phyloP scores from a whole-genome alignment of 2,329 filamentous ascomycete species.

The Cladophialophora bantiana region DNA sequence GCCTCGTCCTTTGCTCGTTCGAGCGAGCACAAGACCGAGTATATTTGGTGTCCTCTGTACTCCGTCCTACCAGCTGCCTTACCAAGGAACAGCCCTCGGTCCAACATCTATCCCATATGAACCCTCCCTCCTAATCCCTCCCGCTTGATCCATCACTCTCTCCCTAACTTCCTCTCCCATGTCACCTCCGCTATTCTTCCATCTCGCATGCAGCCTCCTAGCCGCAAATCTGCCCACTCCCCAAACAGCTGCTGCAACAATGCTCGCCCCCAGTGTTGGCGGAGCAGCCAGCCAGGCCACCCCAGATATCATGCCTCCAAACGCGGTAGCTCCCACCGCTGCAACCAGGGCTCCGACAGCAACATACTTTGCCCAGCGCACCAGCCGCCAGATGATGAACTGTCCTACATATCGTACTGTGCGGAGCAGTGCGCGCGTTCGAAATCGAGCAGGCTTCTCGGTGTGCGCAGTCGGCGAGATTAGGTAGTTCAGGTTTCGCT shows the following conservation, averaged over 20 bases:
- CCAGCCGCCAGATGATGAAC: conserved; percentile 40
- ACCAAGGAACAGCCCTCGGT: conserved; percentile 37
- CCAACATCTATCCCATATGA: conserved; percentile 35
- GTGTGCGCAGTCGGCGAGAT: conserved; percentile 27
- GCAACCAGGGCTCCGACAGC: conserved; percentile 37
- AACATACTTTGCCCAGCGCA: conserved; percentile 41
- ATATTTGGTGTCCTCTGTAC: background rate
- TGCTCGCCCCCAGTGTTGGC: conserved; percentile 36
- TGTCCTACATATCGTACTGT: conserved; percentile 35
- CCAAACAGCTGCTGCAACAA: conserved; percentile 37
- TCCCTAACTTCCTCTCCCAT: conserved; percentile 34
- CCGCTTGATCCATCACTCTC: conserved; percentile 28
- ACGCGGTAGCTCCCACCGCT: conserved; percentile 37
- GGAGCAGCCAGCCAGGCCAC: conserved; percentile 39
- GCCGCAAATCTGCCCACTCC: conserved; percentile 38
- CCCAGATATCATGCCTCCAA: conserved; percentile 36
- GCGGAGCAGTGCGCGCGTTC: conserved; percentile 39
- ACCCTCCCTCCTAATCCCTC: conserved; percentile 27
- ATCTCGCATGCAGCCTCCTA: conserved; percentile 33
- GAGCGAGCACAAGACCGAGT: background rate
- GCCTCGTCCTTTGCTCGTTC: background rate
- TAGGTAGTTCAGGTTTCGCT: conserved; percentile 39
- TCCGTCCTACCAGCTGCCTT: background rate
- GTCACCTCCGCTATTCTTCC: conserved; percentile 36
- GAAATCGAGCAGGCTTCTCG: conserved; percentile 33